phyloP scores from a whole-genome alignment of 2,329 filamentous ascomycete genomes.

The Sporothrix dimorphospora region DNA sequence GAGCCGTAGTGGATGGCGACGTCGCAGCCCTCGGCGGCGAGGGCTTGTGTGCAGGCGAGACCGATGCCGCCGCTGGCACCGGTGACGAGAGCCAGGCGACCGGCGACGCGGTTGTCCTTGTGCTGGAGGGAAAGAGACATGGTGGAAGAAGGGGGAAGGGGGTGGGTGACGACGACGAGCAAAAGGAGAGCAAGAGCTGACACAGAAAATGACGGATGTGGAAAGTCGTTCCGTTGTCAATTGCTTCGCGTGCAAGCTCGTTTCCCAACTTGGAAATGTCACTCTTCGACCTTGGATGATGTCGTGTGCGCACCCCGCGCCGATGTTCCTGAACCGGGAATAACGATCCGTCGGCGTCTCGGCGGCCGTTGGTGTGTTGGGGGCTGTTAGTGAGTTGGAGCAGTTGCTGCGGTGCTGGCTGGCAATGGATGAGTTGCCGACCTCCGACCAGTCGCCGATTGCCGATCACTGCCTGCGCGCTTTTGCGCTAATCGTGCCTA shows the following conservation, averaged over 20 bases:
- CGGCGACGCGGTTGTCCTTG: slow-evolving; percentile 41
- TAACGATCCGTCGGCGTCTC: not conserved
- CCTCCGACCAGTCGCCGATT: not conserved
- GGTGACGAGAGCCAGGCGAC: slow-evolving; percentile 43
- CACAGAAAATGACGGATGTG: not conserved
- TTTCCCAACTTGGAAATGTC: not conserved
- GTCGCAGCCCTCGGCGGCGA: slow-evolving; percentile 43
- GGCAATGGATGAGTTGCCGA: not conserved
- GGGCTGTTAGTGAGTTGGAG: not conserved
- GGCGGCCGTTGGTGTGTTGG: not conserved
- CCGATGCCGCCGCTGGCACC: slow-evolving; percentile 41
- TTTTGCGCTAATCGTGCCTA: no score
- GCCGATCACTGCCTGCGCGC: not conserved
- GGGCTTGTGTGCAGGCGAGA: slow-evolving; percentile 40
- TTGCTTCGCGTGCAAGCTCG: not conserved
- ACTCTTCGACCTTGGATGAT: not conserved
- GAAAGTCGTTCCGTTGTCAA: not conserved
- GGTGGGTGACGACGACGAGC: not conserved
- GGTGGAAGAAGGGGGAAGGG: not conserved
- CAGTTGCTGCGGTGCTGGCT: no score
- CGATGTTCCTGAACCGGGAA: not conserved
- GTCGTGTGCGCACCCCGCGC: not conserved
- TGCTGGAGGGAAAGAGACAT: slow-evolving; percentile 24
- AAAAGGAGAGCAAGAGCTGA: not conserved
- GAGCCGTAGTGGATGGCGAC: slow-evolving; percentile 42